These are phyloP conservation scores for Colletotrichum ledebouriae DNA, from an alignment of 2,329 filamentous ascomycete species.

Conservation along the genomic window DNA sequence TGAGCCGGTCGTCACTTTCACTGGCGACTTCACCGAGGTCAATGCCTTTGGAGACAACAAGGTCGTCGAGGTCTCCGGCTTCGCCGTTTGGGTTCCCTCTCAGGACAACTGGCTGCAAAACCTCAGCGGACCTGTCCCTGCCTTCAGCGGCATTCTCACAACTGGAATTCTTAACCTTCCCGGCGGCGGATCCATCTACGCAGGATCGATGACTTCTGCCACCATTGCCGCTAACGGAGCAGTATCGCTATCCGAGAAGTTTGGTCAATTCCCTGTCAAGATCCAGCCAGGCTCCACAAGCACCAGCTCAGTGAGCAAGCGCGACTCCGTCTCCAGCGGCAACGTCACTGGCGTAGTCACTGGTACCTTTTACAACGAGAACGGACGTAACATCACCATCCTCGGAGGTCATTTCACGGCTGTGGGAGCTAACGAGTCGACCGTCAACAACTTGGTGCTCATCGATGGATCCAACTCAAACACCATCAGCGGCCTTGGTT, in stretches of 20 bases:
- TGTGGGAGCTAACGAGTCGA: slow-evolving; percentile 74
- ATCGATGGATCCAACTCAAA: slow-evolving; percentile 81
- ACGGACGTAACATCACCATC: slow-evolving; percentile 83
- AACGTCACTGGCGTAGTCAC: slow-evolving; percentile 78
- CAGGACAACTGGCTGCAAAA: slow-evolving; percentile 89
- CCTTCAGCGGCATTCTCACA: slow-evolving; percentile 79
- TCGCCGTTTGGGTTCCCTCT: slow-evolving; percentile 94
- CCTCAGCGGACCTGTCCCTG: slow-evolving; percentile 72
- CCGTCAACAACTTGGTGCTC: slow-evolving; percentile 84
- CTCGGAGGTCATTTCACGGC: slow-evolving; percentile 89
- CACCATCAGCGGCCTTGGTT: slow-evolving; percentile 76
- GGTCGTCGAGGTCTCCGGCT: slow-evolving; percentile 75
- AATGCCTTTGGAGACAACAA: slow-evolving; percentile 74
- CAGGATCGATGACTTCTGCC: slow-evolving; percentile 85
- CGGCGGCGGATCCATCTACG: slow-evolving; percentile 76
- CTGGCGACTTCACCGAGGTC: slow-evolving; percentile 82
- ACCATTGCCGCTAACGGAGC: slow-evolving; percentile 80
- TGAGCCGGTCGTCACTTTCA: slow-evolving; percentile 83
- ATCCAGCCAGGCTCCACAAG: slow-evolving; percentile 57
- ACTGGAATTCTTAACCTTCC: slow-evolving; percentile 76
- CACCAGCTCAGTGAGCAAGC: slow-evolving; percentile 59
- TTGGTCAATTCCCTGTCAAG: slow-evolving; percentile 71
- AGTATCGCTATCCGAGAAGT: slow-evolving; percentile 70
- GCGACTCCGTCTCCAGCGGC: slow-evolving; percentile 57
- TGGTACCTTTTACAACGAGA: slow-evolving; percentile 81